Conservation (phyloP, 768 basidiomycete species). For the Calvatia gigantea region DNA sequence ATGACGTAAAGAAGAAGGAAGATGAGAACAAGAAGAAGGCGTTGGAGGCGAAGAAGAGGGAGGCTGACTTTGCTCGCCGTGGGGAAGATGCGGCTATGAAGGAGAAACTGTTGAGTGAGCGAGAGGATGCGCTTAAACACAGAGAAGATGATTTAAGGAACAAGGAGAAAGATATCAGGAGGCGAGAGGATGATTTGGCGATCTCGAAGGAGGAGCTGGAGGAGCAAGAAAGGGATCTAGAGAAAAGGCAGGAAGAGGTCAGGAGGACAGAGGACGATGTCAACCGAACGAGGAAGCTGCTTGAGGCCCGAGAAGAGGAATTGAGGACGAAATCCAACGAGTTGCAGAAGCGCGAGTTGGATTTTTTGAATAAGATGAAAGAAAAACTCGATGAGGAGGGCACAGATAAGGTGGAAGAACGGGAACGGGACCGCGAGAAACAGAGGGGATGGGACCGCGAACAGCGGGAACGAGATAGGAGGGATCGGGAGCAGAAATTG, state of each 20-base stretch:
- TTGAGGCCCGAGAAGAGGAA: slow-evolving; percentile 16
- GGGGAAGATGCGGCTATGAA: slow-evolving; percentile 2
- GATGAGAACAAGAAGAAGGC: slow-evolving; percentile 9
- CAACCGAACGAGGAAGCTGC: slow-evolving; percentile 16
- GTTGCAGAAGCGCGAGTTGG: slow-evolving; percentile 15
- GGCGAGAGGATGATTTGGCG: slow-evolving; percentile 9
- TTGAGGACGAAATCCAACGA: slow-evolving; percentile 13
- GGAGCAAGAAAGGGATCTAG: slow-evolving; percentile 13
- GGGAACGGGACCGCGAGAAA: slow-evolving; percentile 14
- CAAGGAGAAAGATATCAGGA: slow-evolving; percentile 16
- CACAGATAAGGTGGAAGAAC: slow-evolving; percentile 12
- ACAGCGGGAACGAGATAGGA: slow-evolving; percentile 12
- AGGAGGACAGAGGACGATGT: slow-evolving; percentile 10
- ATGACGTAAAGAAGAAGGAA: slow-evolving; percentile 11
- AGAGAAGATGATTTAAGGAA: slow-evolving; percentile 12
- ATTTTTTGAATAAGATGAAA: slow-evolving; percentile 9
- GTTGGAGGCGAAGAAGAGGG: slow-evolving; percentile 9
- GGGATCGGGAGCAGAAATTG: slow-evolving; percentile 15
- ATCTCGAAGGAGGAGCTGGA: slow-evolving; percentile 10
- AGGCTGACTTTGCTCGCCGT: slow-evolving; percentile 6
- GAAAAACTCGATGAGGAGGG: slow-evolving; percentile 5
- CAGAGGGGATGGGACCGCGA: slow-evolving; percentile 16
- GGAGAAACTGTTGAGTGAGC: slow-evolving; percentile 3
- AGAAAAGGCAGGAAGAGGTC: slow-evolving; percentile 13
- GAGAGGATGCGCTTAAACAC: slow-evolving; percentile 6